These are phyloP conservation scores for Ophiostoma piceae DNA, from an alignment of 2,329 filamentous ascomycete genomes.

Conservation along the genomic window DNA sequence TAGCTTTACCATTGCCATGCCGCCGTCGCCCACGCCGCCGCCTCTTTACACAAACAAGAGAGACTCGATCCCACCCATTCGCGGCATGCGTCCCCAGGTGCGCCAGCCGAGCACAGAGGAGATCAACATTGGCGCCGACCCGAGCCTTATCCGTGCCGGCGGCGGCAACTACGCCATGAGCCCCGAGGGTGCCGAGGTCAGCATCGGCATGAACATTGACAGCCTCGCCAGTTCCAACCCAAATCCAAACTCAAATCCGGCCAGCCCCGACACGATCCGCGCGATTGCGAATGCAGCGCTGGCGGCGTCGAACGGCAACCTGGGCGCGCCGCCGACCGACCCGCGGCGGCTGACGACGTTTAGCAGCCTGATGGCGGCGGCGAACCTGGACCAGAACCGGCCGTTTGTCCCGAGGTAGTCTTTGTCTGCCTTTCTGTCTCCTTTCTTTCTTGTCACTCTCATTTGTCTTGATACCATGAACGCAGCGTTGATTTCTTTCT, in stretches of 20 bases:
- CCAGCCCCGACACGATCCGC: not conserved
- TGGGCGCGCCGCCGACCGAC: slow-evolving; percentile 22
- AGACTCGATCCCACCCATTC: slow-evolving; percentile 35
- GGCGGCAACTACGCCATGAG: slow-evolving; percentile 15
- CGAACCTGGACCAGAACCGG: slow-evolving; percentile 40
- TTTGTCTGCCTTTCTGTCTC: not conserved
- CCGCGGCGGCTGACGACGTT: slow-evolving; percentile 43
- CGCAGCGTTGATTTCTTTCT: not conserved
- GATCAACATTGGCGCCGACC: slow-evolving; percentile 52
- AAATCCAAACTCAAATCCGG: not conserved
- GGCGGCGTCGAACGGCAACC: slow-evolving; percentile 12
- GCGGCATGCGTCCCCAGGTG: slow-evolving; percentile 35
- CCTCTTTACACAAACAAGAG: slow-evolving; percentile 9
- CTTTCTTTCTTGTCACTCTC: not conserved
- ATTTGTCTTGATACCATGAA: slow-evolving; percentile 8
- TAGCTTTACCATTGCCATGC: not conserved
- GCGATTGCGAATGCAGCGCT: not conserved
- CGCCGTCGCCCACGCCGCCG: slow-evolving; percentile 9
- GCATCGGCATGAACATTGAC: not conserved
- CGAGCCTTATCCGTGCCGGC: slow-evolving; percentile 36
- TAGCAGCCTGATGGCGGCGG: slow-evolving; percentile 49
- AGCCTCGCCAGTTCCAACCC: not conserved
- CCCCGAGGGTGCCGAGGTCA: not conserved
- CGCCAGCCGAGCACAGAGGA: slow-evolving; percentile 39
- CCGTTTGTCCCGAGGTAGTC: slow-evolving; percentile 31